A percentile compares a stretch with the other conserved stretches of the same genome.
Evolutionary conservation across 2,329 filamentous ascomycete genomes (phyloP).

Genomic region (Phaeosphaeria sp.): DNA sequence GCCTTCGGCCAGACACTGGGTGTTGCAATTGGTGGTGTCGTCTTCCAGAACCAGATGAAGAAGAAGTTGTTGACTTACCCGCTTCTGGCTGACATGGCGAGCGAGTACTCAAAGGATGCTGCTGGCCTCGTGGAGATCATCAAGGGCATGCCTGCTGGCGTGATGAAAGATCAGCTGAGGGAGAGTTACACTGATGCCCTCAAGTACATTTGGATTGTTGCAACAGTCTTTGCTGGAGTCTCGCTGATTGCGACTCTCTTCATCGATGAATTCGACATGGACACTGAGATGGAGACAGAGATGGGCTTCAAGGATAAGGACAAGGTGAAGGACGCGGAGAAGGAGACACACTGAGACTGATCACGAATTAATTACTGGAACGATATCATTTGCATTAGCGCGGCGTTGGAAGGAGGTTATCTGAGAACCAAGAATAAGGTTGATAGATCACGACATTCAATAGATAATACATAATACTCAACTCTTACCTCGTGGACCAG

Average conservation of each 20-base stretch:
- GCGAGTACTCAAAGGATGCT: slow-evolving; percentile 62
- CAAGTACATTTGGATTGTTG: slow-evolving; percentile 63
- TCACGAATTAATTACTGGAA: neutral
- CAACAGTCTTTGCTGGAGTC: slow-evolving; percentile 59
- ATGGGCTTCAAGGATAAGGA: slow-evolving; percentile 55
- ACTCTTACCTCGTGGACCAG: neutral
- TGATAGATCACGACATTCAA: neutral
- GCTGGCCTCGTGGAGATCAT: slow-evolving; percentile 66
- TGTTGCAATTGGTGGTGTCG: slow-evolving; percentile 70
- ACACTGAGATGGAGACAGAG: slow-evolving; percentile 55
- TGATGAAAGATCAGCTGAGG: slow-evolving; percentile 51
- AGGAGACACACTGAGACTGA: slow-evolving; percentile 11
- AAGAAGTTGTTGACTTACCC: slow-evolving; percentile 58
- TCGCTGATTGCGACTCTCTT: slow-evolving; percentile 60
- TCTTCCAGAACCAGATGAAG: slow-evolving; percentile 72
- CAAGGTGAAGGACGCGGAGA: slow-evolving; percentile 32
- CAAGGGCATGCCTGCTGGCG: slow-evolving; percentile 57
- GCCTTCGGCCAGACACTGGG: slow-evolving; percentile 70
- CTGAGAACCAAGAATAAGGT: neutral
- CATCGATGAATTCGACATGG: slow-evolving; percentile 57
- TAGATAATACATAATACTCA: neutral
- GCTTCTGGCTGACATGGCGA: slow-evolving; percentile 56
- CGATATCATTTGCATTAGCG: slow-evolving; percentile 2
- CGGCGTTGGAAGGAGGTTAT: slow-evolving; percentile 1
- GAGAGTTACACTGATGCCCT: slow-evolving; percentile 62